A percentile compares a stretch with the other conserved stretches of the same genome.
These are phyloP conservation scores for Acanthamoeba quina DNA, from an alignment of 208 protist genomes.

Conservation along the genomic window DNA sequence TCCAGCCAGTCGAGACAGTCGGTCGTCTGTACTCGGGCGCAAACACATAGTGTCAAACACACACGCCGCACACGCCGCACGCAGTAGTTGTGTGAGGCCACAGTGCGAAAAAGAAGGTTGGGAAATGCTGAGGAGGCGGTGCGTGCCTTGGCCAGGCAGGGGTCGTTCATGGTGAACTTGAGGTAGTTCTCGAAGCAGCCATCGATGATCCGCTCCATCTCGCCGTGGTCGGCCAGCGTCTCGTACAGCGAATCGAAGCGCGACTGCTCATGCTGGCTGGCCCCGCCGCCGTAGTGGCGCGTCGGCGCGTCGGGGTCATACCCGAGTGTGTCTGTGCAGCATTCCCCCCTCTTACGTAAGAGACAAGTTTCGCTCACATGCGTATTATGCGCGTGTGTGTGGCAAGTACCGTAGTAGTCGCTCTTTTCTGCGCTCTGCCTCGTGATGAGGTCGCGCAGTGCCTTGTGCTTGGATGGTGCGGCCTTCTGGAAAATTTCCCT, in stretches of 20 bases:
- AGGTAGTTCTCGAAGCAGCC: conserved; percentile 71
- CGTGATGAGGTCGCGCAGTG: neutral
- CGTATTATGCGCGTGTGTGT: neutral
- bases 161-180: conserved; percentile 58
- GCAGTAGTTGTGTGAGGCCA: too few relatives aligned
- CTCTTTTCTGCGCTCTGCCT: conserved; percentile 28
- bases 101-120: too few relatives aligned
- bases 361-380: neutral
- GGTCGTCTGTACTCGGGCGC: neutral
- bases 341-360: neutral
- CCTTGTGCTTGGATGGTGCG: neutral
- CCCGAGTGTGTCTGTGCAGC: neutral
- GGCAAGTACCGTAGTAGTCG: neutral
- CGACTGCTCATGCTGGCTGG: neutral
- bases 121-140: neutral
- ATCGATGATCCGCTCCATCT: conserved; percentile 63
- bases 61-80: neutral
- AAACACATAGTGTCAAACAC: neutral
- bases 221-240: conserved; percentile 36
- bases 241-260: conserved; percentile 53
- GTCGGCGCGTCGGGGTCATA: conserved; percentile 22
- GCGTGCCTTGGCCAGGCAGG: conserved; percentile 35
- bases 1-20: conserved; percentile 36
- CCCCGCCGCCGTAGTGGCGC: neutral
- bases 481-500: conserved; percentile 18